Conservation (phyloP, 2,329 filamentous ascomycete species). For the Polychaeton citri region DNA sequence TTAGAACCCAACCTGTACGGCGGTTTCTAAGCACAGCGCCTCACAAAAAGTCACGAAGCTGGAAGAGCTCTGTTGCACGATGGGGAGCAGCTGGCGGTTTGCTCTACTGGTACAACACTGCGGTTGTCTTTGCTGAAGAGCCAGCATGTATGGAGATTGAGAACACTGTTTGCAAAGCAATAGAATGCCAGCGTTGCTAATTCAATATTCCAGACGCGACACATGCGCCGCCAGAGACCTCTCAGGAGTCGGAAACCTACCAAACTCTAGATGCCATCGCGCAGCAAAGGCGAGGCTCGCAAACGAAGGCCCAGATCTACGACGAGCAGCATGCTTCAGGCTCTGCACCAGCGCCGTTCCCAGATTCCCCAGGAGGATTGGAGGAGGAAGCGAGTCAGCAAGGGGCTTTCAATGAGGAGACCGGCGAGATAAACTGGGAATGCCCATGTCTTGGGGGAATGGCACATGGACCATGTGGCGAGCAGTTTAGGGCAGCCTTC, state of each 20-base stretch:
- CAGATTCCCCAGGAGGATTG: slow-evolving; percentile 39
- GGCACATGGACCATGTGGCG: slow-evolving; percentile 89
- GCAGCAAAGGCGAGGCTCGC: slow-evolving; percentile 24
- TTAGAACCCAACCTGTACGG: slow-evolving; percentile 13
- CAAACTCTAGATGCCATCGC: slow-evolving; percentile 32
- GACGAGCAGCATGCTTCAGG: slow-evolving; percentile 6
- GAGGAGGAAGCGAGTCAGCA: slow-evolving; percentile 76
- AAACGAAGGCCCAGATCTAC: slow-evolving; percentile 16
- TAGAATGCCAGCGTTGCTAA: background rate
- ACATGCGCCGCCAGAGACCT: slow-evolving; percentile 26
- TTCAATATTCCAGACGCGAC: slow-evolving; percentile 10
- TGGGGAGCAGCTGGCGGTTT: slow-evolving; percentile 63
- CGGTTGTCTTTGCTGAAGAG: slow-evolving; percentile 74
- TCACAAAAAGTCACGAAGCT: slow-evolving; percentile 58
- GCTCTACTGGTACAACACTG: slow-evolving; percentile 92
- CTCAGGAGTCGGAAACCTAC: slow-evolving; percentile 26
- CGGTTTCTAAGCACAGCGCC: slow-evolving; percentile 46
- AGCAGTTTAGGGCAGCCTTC: slow-evolving; percentile 89
- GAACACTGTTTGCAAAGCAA: background rate
- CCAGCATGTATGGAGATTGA: slow-evolving; percentile 47
- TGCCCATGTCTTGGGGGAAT: slow-evolving; percentile 95
- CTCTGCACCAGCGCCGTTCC: slow-evolving; percentile 13
- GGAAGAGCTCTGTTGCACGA: slow-evolving; percentile 63
- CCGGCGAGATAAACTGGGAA: slow-evolving; percentile 99
- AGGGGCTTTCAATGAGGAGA: slow-evolving; percentile 95